Conservation (phyloP, 148 eudicot species). For the Nepenthes mirabilis region DNA sequence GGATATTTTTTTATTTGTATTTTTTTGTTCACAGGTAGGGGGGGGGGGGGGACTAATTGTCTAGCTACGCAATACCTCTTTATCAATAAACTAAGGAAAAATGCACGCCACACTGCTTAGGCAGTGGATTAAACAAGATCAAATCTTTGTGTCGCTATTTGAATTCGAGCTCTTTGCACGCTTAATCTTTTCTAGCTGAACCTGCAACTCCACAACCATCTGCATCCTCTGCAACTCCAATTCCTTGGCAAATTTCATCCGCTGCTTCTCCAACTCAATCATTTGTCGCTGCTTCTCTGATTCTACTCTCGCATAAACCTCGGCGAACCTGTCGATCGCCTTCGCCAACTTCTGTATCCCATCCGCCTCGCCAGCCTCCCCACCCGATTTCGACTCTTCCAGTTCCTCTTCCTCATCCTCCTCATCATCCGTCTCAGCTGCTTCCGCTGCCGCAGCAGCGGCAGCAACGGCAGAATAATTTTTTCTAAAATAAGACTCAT, state of each 20-base stretch:
- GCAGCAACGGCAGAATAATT: slow-evolving; percentile 10
- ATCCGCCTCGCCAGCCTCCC: neutral
- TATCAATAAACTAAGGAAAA: no score
- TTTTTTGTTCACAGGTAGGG: no score
- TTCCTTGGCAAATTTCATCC: slow-evolving; percentile 37
- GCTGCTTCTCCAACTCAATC: slow-evolving; percentile 42
- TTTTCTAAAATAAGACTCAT: slow-evolving; percentile 7
- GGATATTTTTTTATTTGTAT: no score
- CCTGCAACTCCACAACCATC: slow-evolving; percentile 27
- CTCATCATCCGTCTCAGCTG: slow-evolving; percentile 2
- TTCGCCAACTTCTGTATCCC: slow-evolving; percentile 20
- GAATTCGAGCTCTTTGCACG: slow-evolving; percentile 8
- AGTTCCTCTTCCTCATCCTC: slow-evolving; percentile 1
- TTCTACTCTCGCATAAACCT: slow-evolving; percentile 31
- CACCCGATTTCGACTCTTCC: neutral
- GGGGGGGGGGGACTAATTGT: no score
- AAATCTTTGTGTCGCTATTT: slow-evolving; percentile 8
- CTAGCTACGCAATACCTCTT: no score
- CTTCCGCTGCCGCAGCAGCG: slow-evolving; percentile 3
- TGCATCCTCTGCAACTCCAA: slow-evolving; percentile 44
- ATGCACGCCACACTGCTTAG: no score
- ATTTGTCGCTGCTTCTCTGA: slow-evolving; percentile 22
- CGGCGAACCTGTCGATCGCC: slow-evolving; percentile 22
- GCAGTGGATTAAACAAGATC: no score
- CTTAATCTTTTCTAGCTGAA: slow-evolving; percentile 27